Evolutionary conservation across 768 basidiomycete genomes (phyloP).

Genomic region (Lentinula edodes): DNA sequence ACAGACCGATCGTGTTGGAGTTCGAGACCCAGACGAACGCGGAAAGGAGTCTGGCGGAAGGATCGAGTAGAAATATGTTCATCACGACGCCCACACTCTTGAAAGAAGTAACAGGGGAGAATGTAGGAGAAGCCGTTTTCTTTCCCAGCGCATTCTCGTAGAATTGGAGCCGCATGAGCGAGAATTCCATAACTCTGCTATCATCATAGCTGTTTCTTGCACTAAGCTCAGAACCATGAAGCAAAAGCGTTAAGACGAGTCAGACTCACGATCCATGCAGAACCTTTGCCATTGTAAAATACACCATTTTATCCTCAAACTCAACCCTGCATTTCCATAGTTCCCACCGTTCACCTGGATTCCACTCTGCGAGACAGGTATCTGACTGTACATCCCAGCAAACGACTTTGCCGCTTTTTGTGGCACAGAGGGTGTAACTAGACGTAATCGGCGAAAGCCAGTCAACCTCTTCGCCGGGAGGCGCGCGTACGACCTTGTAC

Average conservation of each 20-base stretch:
- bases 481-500: conserved; percentile 67
- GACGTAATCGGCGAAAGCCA: conserved; percentile 77
- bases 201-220: conserved; percentile 45
- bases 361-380: conserved; percentile 62
- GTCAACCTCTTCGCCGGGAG: conserved; percentile 56
- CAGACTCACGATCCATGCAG: conserved; percentile 19
- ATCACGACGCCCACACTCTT: conserved; percentile 64
- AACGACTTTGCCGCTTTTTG: conserved; percentile 69
- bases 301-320: conserved; percentile 65
- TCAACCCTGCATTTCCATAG: conserved; percentile 77
- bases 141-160: conserved; percentile 39
- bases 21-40: conserved; percentile 66
- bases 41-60: conserved; percentile 50
- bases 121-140: conserved; percentile 32
- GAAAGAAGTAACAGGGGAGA: conserved; percentile 58
- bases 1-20: conserved; percentile 53
- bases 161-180: conserved; percentile 64
- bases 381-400: conserved; percentile 72
- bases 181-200: conserved; percentile 62
- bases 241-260: background rate
- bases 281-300: conserved; percentile 71
- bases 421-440: conserved; percentile 71
- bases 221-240: conserved; percentile 2
- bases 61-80: conserved; percentile 74
- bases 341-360: conserved; percentile 58